These are phyloP conservation scores for Hypoxylon fuscum DNA, from an alignment of 495 filamentous ascomycete species.

Conservation along the genomic window DNA sequence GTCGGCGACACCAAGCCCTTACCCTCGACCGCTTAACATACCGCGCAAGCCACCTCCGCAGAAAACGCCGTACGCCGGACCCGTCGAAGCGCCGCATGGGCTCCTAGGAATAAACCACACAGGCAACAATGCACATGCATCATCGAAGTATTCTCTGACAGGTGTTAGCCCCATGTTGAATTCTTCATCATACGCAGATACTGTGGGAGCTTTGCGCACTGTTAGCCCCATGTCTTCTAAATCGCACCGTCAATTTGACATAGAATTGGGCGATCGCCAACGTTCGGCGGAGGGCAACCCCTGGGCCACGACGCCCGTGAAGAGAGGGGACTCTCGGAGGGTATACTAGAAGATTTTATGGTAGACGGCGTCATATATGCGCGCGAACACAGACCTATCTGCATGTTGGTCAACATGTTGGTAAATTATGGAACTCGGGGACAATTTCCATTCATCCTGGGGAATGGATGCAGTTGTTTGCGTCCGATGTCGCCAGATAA, in stretches of 20 bases:
- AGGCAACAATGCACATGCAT: neutral
- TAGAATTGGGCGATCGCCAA: neutral
- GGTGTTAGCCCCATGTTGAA: neutral
- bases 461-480: neutral
- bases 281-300: neutral
- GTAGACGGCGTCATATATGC: conserved; percentile 5
- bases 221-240: conserved; percentile 6
- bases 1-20: neutral
- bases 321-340: neutral
- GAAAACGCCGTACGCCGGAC: neutral
- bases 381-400: conserved; percentile 2
- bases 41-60: neutral
- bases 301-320: neutral
- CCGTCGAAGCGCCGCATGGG: neutral
- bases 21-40: neutral
- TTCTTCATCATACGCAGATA: neutral
- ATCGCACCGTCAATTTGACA: neutral
- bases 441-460: conserved; percentile 8
- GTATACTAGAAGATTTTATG: conserved; percentile 5
- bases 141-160: neutral
- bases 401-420: conserved; percentile 9
- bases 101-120: neutral
- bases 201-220: neutral
- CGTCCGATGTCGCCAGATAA: conserved; percentile 23
- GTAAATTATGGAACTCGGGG: neutral